These are phyloP conservation scores for Xanthoceras sorbifolium DNA, from an alignment of 345 rosid species.

Conservation along the genomic window DNA sequence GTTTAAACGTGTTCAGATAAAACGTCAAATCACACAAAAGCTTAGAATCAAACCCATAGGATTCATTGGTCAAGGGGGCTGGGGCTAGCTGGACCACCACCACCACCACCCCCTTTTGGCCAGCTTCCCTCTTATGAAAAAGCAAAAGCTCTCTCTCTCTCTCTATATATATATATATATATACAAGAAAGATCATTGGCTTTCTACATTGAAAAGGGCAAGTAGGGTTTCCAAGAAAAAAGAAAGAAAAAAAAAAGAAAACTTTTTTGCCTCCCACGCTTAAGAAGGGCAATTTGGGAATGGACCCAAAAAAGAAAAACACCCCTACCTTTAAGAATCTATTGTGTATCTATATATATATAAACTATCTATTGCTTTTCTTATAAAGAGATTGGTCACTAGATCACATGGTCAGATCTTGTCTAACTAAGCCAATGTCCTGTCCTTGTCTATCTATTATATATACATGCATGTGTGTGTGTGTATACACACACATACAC, in stretches of 20 bases:
- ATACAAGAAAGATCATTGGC: conserved; percentile 43
- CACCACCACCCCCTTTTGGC: conserved; percentile 2
- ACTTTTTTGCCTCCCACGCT: conserved; percentile 44
- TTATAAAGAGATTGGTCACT: conserved; percentile 23
- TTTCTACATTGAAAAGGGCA: conserved; percentile 34
- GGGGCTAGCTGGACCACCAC: conserved; percentile 21
- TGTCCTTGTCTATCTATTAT: conserved; percentile 42
- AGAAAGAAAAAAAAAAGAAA: conserved; percentile 10
- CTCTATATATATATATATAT: too few species aligned
- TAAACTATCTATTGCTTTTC: not conserved
- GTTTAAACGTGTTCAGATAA: too few species aligned
- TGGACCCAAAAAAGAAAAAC: not conserved
- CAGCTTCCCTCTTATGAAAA: conserved; percentile 30
- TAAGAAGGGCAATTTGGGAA: conserved; percentile 28
- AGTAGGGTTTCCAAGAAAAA: conserved; percentile 20
- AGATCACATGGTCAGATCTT: conserved; percentile 40
- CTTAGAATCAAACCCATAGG: not conserved
- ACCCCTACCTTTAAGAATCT: not conserved
- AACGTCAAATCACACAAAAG: too few species aligned
- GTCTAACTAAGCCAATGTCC: conserved; percentile 32
- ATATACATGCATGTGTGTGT: too few species aligned
- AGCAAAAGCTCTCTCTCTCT: conserved; percentile 32
- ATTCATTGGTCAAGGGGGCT: conserved; percentile 3
- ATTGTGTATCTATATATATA: not conserved
- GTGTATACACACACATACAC: too few species aligned